Evolutionary conservation across 768 basidiomycete species (phyloP).

Genomic region (Fistulinella prunicolor): DNA sequence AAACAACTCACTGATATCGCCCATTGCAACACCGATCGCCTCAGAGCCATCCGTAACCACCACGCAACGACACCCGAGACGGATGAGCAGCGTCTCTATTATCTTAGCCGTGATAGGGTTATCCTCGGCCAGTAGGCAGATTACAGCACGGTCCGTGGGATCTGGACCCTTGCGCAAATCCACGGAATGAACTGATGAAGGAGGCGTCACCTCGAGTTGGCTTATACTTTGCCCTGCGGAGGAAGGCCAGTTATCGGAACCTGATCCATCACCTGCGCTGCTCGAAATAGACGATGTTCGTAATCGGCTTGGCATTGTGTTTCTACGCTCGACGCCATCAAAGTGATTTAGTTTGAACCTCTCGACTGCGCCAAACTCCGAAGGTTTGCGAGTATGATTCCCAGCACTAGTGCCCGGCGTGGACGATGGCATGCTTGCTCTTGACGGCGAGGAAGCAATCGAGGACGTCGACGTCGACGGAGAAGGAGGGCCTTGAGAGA

Average conservation of each 20-base stretch:
- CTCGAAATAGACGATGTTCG: constrained; percentile 86
- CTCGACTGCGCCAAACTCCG: constrained; percentile 85
- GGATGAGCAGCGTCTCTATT: constrained; percentile 88
- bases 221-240: constrained; percentile 50
- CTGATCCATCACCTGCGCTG: constrained; percentile 74
- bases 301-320: constrained; percentile 83
- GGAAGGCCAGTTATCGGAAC: constrained; percentile 71
- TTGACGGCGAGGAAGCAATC: constrained; percentile 84
- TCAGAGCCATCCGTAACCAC: constrained; percentile 96
- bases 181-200: constrained; percentile 83
- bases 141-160: constrained; percentile 84
- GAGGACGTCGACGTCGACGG: constrained; percentile 91
- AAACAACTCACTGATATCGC: constrained; percentile 82
- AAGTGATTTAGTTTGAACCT: constrained; percentile 83
- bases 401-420: constrained; percentile 61
- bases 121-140: constrained; percentile 92
- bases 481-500: constrained; percentile 79
- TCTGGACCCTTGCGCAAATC: constrained; percentile 76
- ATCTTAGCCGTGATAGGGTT: constrained; percentile 99
- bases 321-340: constrained; percentile 73
- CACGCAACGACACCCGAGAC: constrained; percentile 92
- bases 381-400: constrained; percentile 76
- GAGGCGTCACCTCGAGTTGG: constrained; percentile 63
- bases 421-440: constrained; percentile 66
- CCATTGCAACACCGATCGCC: constrained; percentile 95